Conservation (phyloP, 1,284 basidiomycete species). For the Austroboletus novae-zelandiae region DNA sequence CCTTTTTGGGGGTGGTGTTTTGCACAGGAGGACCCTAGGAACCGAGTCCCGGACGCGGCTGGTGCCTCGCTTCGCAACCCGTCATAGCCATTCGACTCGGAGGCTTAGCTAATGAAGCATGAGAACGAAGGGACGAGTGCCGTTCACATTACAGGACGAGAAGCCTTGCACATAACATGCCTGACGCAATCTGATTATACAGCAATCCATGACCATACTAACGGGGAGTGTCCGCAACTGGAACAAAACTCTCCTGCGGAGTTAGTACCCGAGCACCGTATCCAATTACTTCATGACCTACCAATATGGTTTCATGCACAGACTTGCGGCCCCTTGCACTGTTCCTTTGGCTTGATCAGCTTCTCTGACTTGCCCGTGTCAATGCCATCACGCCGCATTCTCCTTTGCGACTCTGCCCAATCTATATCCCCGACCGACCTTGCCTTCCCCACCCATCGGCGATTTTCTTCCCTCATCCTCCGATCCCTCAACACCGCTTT, state of each 20-base stretch:
- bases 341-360: slow-evolving; percentile 17
- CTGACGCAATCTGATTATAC: slow-evolving; percentile 21
- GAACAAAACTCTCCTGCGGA: slow-evolving; percentile 26
- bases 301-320: slow-evolving; percentile 36
- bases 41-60: slow-evolving; percentile 14
- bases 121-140: slow-evolving; percentile 18
- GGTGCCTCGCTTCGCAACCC: slow-evolving; percentile 1
- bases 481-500: slow-evolving; percentile 26
- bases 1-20: not conserved
- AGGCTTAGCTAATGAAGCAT: slow-evolving; percentile 31
- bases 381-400: slow-evolving; percentile 34
- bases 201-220: slow-evolving; percentile 4
- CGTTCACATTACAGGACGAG: not conserved
- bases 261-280: slow-evolving; percentile 32
- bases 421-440: slow-evolving; percentile 31
- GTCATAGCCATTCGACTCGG: slow-evolving; percentile 25
- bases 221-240: slow-evolving; percentile 25
- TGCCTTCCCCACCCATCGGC: slow-evolving; percentile 17
- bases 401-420: slow-evolving; percentile 27
- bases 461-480: slow-evolving; percentile 25
- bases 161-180: slow-evolving; percentile 11
- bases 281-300: slow-evolving; percentile 31
- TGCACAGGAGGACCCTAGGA: slow-evolving; percentile 2
- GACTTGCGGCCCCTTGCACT: slow-evolving; percentile 29
- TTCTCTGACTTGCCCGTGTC: slow-evolving; percentile 31